A percentile compares a stretch with the other conserved stretches of the same genome.
Evolutionary conservation across 2,329 filamentous ascomycete genomes (phyloP).

Genomic region (Tympanopsis confertula): DNA sequence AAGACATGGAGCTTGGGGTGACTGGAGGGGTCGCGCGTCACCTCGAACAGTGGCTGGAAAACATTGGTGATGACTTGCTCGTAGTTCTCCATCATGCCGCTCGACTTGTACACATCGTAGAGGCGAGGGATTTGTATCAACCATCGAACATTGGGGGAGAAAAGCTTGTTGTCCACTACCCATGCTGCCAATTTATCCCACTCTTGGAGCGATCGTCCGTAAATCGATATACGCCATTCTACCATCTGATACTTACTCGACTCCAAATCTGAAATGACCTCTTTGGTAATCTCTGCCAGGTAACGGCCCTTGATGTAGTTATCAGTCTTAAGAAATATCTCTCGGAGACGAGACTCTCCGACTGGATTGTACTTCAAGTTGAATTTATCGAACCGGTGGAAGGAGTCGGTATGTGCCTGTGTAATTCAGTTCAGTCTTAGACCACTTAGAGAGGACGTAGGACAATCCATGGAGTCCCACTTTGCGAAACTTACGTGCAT

Average conservation of each 20-base stretch:
- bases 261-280: constrained; percentile 92
- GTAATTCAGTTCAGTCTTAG: constrained; percentile 8
- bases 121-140: constrained; percentile 88
- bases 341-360: constrained; percentile 84
- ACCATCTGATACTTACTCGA: constrained; percentile 99
- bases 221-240: constrained; percentile 97
- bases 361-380: constrained; percentile 98
- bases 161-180: constrained; percentile 96
- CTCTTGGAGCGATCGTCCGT: constrained; percentile 81
- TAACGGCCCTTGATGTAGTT: constrained; percentile 95
- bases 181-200: constrained; percentile 97
- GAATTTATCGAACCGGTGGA: constrained; percentile 99
- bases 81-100: constrained; percentile 74
- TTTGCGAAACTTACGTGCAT: constrained; percentile 66
- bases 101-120: constrained; percentile 91
- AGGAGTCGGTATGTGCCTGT: constrained; percentile 88
- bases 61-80: constrained; percentile 85
- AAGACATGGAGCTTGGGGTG: constrained; percentile 93
- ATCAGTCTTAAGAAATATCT: constrained; percentile 98
- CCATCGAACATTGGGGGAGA: constrained; percentile 96
- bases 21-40: constrained; percentile 72
- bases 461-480: not conserved
- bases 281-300: constrained; percentile 91
- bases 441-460: not conserved
- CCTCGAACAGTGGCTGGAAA: constrained; percentile 89